Percentiles rank a stretch among this genome's conserved stretches.
Evolutionary conservation across 176 grass and related monocot genomes (phyloP).

Genomic region (Carex littledalei): DNA sequence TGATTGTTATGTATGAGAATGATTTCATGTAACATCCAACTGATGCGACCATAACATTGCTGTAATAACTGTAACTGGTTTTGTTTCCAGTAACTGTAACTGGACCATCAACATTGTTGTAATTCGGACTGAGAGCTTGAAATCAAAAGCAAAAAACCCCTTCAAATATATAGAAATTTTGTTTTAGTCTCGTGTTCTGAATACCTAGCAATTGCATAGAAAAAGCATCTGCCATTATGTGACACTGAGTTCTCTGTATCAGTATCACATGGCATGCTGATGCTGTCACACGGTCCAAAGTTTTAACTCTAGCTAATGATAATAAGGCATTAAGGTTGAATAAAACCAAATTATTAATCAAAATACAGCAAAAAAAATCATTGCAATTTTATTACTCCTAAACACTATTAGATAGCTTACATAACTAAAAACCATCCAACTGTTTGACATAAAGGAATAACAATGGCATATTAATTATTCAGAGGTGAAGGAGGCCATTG

Average conservation of each 20-base stretch:
- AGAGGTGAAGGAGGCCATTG: conserved; percentile 57
- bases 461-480: not conserved
- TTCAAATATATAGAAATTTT: not conserved
- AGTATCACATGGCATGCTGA: not conserved
- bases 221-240: not conserved
- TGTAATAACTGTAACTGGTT: not conserved
- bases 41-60: not conserved
- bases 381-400: not conserved
- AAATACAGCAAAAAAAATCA: not conserved
- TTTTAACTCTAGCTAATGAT: not conserved
- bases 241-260: not conserved
- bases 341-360: not conserved
- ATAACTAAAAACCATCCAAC: not conserved
- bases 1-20: too few relatives aligned
- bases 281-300: not conserved
- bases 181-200: not conserved
- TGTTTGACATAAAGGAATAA: not conserved
- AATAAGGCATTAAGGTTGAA: not conserved
- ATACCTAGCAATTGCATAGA: not conserved
- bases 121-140: not conserved
- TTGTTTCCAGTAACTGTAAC: not conserved
- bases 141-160: not conserved
- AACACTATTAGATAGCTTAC: not conserved
- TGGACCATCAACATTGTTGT: not conserved
- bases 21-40: not conserved